These are phyloP conservation scores for Penicillium coprophilum DNA, from an alignment of 495 filamentous ascomycete species.

Conservation along the genomic window DNA sequence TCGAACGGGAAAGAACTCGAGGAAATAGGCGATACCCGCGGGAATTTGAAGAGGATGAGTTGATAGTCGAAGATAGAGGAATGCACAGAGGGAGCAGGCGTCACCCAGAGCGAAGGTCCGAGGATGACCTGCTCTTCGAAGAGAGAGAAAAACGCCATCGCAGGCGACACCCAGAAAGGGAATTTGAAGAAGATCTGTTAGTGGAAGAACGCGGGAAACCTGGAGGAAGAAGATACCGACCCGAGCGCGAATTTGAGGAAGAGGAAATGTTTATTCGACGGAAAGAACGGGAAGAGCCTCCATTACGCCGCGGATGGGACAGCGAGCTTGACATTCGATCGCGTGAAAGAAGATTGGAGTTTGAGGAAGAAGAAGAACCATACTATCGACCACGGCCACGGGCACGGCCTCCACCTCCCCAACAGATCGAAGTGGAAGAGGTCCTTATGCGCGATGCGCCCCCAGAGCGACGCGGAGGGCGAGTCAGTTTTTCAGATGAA, in stretches of 20 bases:
- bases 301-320: slow-evolving; percentile 18
- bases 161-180: slow-evolving; percentile 4
- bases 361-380: slow-evolving; percentile 27
- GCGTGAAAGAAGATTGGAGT: slow-evolving; percentile 20
- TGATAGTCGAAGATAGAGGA: slow-evolving; percentile 17
- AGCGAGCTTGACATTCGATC: slow-evolving; percentile 34
- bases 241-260: slow-evolving; percentile 22
- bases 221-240: not conserved
- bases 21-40: slow-evolving; percentile 17
- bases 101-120: slow-evolving; percentile 26
- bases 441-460: not conserved
- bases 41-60: slow-evolving; percentile 32
- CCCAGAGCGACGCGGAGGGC: not conserved
- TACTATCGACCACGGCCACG: slow-evolving; percentile 14
- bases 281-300: slow-evolving; percentile 17
- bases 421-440: slow-evolving; percentile 16
- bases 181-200: not conserved
- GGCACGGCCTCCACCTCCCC: slow-evolving; percentile 12
- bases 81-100: slow-evolving; percentile 11
- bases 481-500: not conserved
- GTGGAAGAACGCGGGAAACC: not conserved
- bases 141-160: slow-evolving; percentile 29
- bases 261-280: slow-evolving; percentile 28
- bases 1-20: slow-evolving; percentile 5
- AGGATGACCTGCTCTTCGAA: slow-evolving; percentile 33